Conservation (phyloP, 192 early-diverging fungal species). For the Coemansia sp. region DNA sequence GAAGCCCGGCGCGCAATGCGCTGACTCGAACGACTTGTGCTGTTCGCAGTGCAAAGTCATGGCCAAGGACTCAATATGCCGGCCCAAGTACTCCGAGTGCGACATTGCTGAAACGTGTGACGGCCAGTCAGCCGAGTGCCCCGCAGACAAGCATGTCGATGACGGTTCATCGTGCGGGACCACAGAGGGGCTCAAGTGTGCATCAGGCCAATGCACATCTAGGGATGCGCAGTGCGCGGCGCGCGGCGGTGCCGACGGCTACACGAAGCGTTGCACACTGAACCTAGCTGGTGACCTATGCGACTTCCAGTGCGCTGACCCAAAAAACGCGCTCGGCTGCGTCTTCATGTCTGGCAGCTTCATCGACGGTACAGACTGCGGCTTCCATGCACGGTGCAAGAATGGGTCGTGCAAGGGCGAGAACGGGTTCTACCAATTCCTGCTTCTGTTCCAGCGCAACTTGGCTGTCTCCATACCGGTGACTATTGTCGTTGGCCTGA, state of each 20-base stretch:
- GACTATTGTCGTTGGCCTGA: slow-evolving; percentile 44
- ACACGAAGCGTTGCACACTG: slow-evolving; percentile 58
- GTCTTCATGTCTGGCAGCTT: slow-evolving; percentile 63
- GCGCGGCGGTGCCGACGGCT: slow-evolving; percentile 55
- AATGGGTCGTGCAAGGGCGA: slow-evolving; percentile 65
- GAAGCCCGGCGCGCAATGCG: slow-evolving; percentile 73
- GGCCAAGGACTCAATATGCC: slow-evolving; percentile 64
- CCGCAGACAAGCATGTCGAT: slow-evolving; percentile 60
- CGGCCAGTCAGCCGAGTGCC: slow-evolving; percentile 71
- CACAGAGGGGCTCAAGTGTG: slow-evolving; percentile 53
- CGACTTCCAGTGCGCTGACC: slow-evolving; percentile 64
- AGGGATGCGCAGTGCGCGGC: slow-evolving; percentile 68
- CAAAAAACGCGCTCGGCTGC: slow-evolving; percentile 48
- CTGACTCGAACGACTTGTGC: slow-evolving; percentile 81
- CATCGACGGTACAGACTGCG: slow-evolving; percentile 70
- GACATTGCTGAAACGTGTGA: slow-evolving; percentile 78
- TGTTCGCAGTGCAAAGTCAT: slow-evolving; percentile 70
- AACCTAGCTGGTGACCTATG: slow-evolving; percentile 59
- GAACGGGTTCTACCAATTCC: slow-evolving; percentile 54
- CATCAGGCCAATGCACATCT: slow-evolving; percentile 72
- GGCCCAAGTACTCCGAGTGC: slow-evolving; percentile 74
- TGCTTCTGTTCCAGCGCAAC: slow-evolving; percentile 56
- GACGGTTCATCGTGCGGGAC: slow-evolving; percentile 71
- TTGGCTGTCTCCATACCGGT: slow-evolving; percentile 55
- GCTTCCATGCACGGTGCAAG: slow-evolving; percentile 55